Base-by-base conservation (phyloP, 345 rosid species). In the Salix suchowensis region DNA sequence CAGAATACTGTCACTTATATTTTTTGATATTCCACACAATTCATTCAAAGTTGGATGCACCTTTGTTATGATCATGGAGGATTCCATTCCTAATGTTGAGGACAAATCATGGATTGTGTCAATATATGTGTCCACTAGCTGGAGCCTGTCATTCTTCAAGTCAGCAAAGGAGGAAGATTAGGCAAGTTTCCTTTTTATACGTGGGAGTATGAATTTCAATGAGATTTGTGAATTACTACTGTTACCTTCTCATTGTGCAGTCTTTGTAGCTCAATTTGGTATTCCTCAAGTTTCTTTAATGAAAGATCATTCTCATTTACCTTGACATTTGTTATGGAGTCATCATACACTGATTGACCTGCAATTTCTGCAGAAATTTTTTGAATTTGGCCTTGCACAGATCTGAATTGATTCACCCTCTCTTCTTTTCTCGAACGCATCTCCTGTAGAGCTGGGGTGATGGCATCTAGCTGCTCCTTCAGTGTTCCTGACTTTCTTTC, bases 11-110 rank as follows among this genome's bases (percentile, higher is more conserved):
- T 96, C 98, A 50, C 99, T 91, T 72, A 96, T 93, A 86, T 92
- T 93, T 80, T 92, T 96, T 58, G 98, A 92, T 83, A 93, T 90
- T 60, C 99, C 98, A 78, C 91, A 93, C 77, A 91, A 80, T 68
- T 93, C 98, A 74, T 91, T 96, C 80, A 96, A 78, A 83, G 89
- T 96, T 68, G 99, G 98, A 76, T 96, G 98, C 66, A 96, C 93
- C 83, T 96, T 96, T 71, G 99, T 96, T 79, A 96, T 88, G 76
- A 91, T 93, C 94, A 90, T 93, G 55, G 99, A 93, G 74, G 97
- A 93, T 83, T 93, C 97, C 92, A 91, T 90, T 74, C 94, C 99
- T 75, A 96, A 73, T 28, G 89, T 91, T 32, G 97, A 88, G 71
- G 95, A 88, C 64, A 93, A 74, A 70, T 82, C 89, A 72, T 78